Evolutionary conservation across 2,329 filamentous ascomycete species (phyloP).

Genomic region (Fusarium nygamai): DNA sequence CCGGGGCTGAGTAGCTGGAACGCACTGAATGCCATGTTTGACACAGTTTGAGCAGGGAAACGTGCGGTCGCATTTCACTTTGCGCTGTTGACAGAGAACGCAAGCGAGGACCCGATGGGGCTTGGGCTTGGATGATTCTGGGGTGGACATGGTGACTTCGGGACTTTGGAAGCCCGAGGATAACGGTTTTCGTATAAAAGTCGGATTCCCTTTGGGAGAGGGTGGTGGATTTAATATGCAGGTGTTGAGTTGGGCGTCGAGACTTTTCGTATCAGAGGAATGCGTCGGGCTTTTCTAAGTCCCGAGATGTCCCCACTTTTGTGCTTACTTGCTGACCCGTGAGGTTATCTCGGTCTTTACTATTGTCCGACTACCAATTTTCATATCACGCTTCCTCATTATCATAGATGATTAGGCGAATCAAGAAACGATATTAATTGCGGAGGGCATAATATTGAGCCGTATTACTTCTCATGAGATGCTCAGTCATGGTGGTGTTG

Average conservation of each 20-base stretch:
- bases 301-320: conserved; percentile 15
- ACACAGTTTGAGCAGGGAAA: conserved; percentile 67
- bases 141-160: conserved; percentile 10
- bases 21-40: conserved; percentile 56
- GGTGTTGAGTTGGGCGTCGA: not conserved
- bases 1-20: conserved; percentile 50
- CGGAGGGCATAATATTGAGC: not conserved
- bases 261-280: not conserved
- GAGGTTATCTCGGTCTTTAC: not conserved
- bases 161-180: not conserved
- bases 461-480: not conserved
- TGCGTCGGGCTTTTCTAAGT: conserved; percentile 15
- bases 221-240: not conserved
- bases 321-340: not conserved
- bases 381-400: not conserved
- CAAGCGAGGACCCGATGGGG: conserved; percentile 57
- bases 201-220: too few species aligned
- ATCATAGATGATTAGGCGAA: not conserved
- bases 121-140: conserved; percentile 9
- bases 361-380: conserved; percentile 13
- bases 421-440: rapidly evolving
- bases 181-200: rapidly evolving
- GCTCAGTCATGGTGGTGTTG: rapidly evolving
- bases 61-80: conserved; percentile 69
- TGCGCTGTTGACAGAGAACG: conserved; percentile 70